A percentile compares a stretch with the other conserved stretches of the same genome.
These are phyloP conservation scores for Gentiana macrophylla DNA, from an alignment of 257 asterid species.

Conservation along the genomic window DNA sequence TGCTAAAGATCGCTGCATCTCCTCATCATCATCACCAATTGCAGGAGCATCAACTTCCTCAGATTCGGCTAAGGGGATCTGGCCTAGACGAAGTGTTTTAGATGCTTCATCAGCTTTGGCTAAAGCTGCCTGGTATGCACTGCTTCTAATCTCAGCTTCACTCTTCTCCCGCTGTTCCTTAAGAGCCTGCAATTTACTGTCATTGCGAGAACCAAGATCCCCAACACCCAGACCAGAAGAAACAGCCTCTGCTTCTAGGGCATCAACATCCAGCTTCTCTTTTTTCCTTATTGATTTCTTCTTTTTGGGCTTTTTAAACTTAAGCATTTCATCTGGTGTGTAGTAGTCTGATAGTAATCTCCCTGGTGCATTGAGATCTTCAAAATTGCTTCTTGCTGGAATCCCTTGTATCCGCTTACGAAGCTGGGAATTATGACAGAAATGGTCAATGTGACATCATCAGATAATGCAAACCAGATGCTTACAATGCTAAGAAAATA, in stretches of 20 bases:
- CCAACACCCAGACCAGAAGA: constrained; percentile 80
- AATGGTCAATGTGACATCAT: constrained; percentile 2
- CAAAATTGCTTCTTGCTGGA: constrained; percentile 32
- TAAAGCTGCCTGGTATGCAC: constrained; percentile 63
- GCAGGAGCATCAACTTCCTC: constrained; percentile 59
- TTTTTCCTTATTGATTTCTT: constrained; percentile 85
- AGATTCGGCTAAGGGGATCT: constrained; percentile 14
- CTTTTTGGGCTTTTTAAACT: constrained; percentile 89
- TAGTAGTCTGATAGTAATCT: constrained; percentile 65
- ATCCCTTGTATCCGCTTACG: constrained; percentile 77
- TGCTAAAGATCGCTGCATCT: constrained; percentile 76
- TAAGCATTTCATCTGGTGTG: constrained; percentile 80
- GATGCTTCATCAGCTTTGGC: constrained; percentile 91
- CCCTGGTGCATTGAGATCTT: constrained; percentile 54
- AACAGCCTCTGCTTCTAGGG: constrained; percentile 91
- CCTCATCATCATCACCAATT: constrained; percentile 86
- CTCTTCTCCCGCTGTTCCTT: constrained; percentile 67
- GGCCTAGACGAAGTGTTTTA: constrained; percentile 67
- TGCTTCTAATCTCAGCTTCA: constrained; percentile 71
- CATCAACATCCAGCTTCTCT: constrained; percentile 74
- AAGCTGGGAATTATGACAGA: constrained; percentile 40
- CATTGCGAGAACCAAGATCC: constrained; percentile 83
- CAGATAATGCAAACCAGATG: constrained; percentile 2
- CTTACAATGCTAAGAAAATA: constrained; percentile 10
- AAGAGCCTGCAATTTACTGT: constrained; percentile 54